Base-by-base conservation (phyloP, 129 eudicot genomes). In the Chrysanthemum lavandulifolium region DNA sequence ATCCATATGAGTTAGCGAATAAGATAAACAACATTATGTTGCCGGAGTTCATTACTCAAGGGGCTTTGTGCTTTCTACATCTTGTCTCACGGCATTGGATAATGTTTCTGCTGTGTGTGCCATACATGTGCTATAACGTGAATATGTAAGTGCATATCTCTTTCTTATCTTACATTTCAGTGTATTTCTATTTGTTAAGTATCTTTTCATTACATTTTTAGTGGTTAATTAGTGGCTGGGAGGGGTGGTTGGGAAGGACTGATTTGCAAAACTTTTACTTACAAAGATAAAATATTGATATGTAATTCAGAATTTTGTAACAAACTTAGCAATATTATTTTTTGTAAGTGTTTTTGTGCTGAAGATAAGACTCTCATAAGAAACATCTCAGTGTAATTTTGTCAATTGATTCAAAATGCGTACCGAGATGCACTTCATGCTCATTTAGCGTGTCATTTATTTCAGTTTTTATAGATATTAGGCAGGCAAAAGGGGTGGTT, bases 1-100 rank as follows among this genome's bases (percentile, higher is more conserved):
- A 88, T 68, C 89, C 96, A 0, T 86, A 86, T 61, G 97, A 92
- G 76, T 76, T 87, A 51, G 89, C 97, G 70, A 80, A 85, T 65
- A 63, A 82, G 67, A 78, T 92, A 68, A 89, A 88, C 88, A 73
- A 54, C 25, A 87, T 83, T 70, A 83, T 78, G 4, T 61, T 85
- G 79, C 85, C 87, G 8, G 97, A 92, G 84, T 83, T 84, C 72
- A 47, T 79, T 54, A 71, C 79, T 62, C 86, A 84, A 75, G 97
- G 87, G 73, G 75, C 60, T 33, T 71, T 92, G 40, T 92, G 93
- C 77, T 55, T 79, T 61, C 79, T 92, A 71, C 96, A 86, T 77
- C 96, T 92, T 73, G 14, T 86, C 5, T 15, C 96, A 19, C 71
- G 87, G 29, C 93, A 88, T 65, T 92, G 97, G 96, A 47, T 78